Evolutionary conservation across 768 basidiomycete genomes (phyloP).

Genomic region (Hortiboletus flavorubellus): DNA sequence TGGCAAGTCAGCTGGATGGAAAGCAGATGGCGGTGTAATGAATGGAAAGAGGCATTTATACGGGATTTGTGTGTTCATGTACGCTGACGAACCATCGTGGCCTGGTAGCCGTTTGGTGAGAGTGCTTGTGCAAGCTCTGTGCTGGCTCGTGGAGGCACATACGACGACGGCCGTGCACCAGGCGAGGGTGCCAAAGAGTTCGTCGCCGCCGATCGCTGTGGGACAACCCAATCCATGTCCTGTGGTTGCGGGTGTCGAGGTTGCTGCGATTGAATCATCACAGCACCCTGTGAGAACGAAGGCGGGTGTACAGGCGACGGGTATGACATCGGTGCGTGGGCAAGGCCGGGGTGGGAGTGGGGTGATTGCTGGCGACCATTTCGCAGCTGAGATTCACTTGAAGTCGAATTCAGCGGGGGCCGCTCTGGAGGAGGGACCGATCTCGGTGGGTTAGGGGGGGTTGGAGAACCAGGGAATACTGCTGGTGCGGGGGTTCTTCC

Average conservation of each 20-base stretch:
- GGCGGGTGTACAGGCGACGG: slow-evolving; percentile 42
- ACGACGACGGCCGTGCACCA: slow-evolving; percentile 51
- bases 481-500: slow-evolving; percentile 44
- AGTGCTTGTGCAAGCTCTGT: slow-evolving; percentile 40
- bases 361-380: slow-evolving; percentile 40
- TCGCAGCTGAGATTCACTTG: slow-evolving; percentile 37
- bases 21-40: slow-evolving; percentile 23
- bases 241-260: slow-evolving; percentile 40
- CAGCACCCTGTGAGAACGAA: slow-evolving; percentile 43
- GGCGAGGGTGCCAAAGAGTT: slow-evolving; percentile 32
- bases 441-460: slow-evolving; percentile 16
- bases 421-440: slow-evolving; percentile 44
- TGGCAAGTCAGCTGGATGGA: slow-evolving; percentile 24
- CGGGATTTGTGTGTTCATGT: slow-evolving; percentile 33
- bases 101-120: slow-evolving; percentile 44
- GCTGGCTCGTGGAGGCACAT: slow-evolving; percentile 43
- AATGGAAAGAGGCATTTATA: slow-evolving; percentile 7
- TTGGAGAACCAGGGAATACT: slow-evolving; percentile 31
- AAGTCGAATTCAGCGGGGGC: slow-evolving; percentile 38
- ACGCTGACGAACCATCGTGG: slow-evolving; percentile 48
- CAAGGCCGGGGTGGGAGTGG: slow-evolving; percentile 37
- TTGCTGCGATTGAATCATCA: slow-evolving; percentile 43
- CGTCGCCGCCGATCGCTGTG: slow-evolving; percentile 39
- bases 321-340: slow-evolving; percentile 45
- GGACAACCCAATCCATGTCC: slow-evolving; percentile 40